Base-by-base conservation (phyloP, 2,329 filamentous ascomycete species). In the Sporothrix pseudoabietina region DNA sequence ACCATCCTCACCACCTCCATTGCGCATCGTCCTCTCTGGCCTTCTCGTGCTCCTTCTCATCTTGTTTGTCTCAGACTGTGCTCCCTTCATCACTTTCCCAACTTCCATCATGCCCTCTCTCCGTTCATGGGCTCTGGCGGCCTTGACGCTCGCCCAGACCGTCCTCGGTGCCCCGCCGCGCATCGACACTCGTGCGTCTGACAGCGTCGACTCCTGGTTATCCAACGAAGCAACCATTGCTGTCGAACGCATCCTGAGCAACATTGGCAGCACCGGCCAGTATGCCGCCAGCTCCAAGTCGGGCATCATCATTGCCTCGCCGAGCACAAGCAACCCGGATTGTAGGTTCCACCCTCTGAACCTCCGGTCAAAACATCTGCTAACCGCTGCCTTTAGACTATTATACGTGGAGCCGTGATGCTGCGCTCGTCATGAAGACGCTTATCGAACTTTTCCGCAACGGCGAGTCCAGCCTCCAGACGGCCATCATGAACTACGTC, bases 401-500 rank as follows among this genome's bases (percentile, higher is more conserved):
- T 78, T 94, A 89, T 78, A 93, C 91, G 0, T 95, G 92, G 92
- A 93, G 90, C 1, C 84, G 92, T 78, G 92, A 95, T 80, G 87
- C 90, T 19, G 91, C 90, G 32, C 84, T 94, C 41, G 88, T 89
- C 2, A 88, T 92, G 82, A 93, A 93, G 82, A 83, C 84, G 32
- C 81, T 94, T 19, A 84, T 92, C 9, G 92, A 94, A 77, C 84
- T 87, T 26, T 91, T 94, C 79, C 78, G 82, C 63, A 83, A 88
- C 73, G 81, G 81, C 19, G 35, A 76, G 41, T 14, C 71, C 6
- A 32, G 47, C 52, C 82, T 93, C 26, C 89, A 91, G 77, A 82
- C 80, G 8, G 80, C 85, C 49, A 90, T 95, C 66, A 85, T 92
- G 76, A 85, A 92, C 77, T 95, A 91, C 77, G 88, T 94, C 77